Evolutionary conservation across 1,139 yeast genomes (phyloP).

Genomic region (Suhomyces panamericanus): DNA sequence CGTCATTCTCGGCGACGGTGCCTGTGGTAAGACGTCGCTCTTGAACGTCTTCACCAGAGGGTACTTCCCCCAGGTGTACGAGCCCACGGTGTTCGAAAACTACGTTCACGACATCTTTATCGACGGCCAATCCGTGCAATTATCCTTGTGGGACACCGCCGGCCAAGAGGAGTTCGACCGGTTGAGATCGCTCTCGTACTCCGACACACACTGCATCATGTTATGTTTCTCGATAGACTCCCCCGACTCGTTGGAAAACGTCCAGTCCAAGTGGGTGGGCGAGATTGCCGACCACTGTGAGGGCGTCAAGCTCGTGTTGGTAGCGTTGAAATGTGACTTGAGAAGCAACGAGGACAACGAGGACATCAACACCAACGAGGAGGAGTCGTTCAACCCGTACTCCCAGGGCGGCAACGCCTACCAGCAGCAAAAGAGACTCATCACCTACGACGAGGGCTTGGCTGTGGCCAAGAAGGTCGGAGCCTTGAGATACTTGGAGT

Average conservation of each 20-base stretch:
- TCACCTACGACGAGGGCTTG: conserved; percentile 80
- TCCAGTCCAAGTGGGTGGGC: conserved; percentile 89
- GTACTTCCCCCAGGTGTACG: conserved; percentile 96
- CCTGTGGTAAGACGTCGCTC: conserved; percentile 72
- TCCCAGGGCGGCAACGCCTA: conserved; percentile 31
- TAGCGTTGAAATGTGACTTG: conserved; percentile 92
- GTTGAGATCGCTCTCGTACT: conserved; percentile 81
- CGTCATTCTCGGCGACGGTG: conserved; percentile 97
- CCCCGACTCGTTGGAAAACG: conserved; percentile 90
- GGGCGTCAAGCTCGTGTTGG: conserved; percentile 90
- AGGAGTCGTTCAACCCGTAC: conserved; percentile 41
- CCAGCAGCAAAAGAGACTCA: conserved; percentile 53
- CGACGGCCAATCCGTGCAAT: conserved; percentile 89
- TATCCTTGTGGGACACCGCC: conserved; percentile 97
- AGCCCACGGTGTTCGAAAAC: conserved; percentile 97
- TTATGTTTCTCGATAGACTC: conserved; percentile 94
- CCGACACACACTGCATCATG: conserved; percentile 97
- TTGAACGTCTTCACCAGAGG: conserved; percentile 96
- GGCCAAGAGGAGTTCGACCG: conserved; percentile 99
- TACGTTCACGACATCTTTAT: conserved; percentile 96
- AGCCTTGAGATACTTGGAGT: conserved; percentile 83
- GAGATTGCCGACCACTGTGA: conserved; percentile 97
- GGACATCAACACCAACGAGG: conserved; percentile 26
- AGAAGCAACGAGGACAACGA: conserved; percentile 52
- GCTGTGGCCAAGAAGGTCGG: conserved; percentile 85